Evolutionary conservation across 768 basidiomycete genomes (phyloP), one percentile per base, ranked within the genome.

Genomic region (Naematelia aurantialba): DNA sequence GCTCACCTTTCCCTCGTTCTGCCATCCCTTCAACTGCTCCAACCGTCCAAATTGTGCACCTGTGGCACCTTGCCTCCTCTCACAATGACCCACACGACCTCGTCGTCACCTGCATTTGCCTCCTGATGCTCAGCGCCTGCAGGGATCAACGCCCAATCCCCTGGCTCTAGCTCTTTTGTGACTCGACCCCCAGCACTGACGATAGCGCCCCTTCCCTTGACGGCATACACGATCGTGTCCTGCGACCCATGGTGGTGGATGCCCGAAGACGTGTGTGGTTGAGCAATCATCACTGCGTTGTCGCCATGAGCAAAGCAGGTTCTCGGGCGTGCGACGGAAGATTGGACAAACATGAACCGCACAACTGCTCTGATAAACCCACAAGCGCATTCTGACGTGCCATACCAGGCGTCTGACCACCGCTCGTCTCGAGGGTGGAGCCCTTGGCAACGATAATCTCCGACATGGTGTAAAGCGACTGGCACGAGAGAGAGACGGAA

Each of bases 51-150:
- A 46, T 69, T 69, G 46, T 59, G 52, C 50, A 69, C 67, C 30
- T 60, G 45, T 8, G 67, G 58, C 42, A 48, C 52, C 19, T 60
- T 55, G 3, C 67, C 67, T 5, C 62, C 57, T 27, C 67, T 57
- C n/a, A 65, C 62, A 44, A 69, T 66, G 5, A 61, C 53, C 65
- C 65, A 69, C n/a, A 59, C 67, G 11, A 66, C 60, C 59, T 69
- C 54, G 39, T 69, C 67, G 27, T 69, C 67, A 4, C 67, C 67
- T n/a, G 66, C 67, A 45, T 69, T 69, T 12, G 60, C 52, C 56
- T 69, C 67, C 49, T 64, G 58, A 44, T 69, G 67, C 24, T 61
- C 61, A 2, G 56, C 62, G 5, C 55, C 39, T 1, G 58, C 56
- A 5, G 67, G 67, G 11, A 66, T 69, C 14, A 69, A 45, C 8